Evolutionary conservation across 495 filamentous ascomycete species (phyloP), one percentile per base, ranked within the genome.

Genomic region (Aspergillus taichungensis): DNA sequence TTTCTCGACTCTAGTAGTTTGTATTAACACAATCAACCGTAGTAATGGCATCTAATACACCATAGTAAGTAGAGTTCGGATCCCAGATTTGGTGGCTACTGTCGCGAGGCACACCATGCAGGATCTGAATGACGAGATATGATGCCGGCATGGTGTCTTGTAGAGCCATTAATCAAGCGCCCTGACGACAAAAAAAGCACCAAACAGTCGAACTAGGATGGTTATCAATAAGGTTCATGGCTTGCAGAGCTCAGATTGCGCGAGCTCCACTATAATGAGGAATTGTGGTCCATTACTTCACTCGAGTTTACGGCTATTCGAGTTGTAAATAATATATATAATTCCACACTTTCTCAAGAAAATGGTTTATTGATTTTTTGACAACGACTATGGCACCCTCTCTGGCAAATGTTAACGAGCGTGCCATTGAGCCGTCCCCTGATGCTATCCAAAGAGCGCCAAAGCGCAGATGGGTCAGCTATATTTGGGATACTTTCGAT

Each of bases 401-500:
- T n/a, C 6, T 45, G 34, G 43, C 52, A 6, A 13, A 28, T 6
- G 34, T 43, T 9, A 47, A 52, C 2, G 57, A 67, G 32, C 40
- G 54, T 3, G 46, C 41, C 6, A 29, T 46, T 6, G 44, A 50
- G 5, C 7, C 46, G 12, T 34, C 55, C 3, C 44, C 37, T n/a
- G 34, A 38, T 2, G 31, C 57, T 7, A 43, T 61, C 32, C 53
- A 63, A 35, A 55, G 57, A 37, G 28, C 49, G 4, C 46, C 51
- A 0, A 66, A 66, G 47, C 48, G 52, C 8, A 64, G 45, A 57
- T 72, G 67, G 67, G 56, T 66, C 14, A 67, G 63, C 49, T 73
- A 67, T 40, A 48, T 82, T 38, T 82, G 79, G 79, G 76, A 82
- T 50, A 78, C 72, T 3, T 68, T 80, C 29, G 78, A 81, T 47